Evolutionary conservation across 2,329 filamentous ascomycete species (phyloP), one percentile per base, ranked within the genome.

Genomic region (Albifimbria verrucaria): DNA sequence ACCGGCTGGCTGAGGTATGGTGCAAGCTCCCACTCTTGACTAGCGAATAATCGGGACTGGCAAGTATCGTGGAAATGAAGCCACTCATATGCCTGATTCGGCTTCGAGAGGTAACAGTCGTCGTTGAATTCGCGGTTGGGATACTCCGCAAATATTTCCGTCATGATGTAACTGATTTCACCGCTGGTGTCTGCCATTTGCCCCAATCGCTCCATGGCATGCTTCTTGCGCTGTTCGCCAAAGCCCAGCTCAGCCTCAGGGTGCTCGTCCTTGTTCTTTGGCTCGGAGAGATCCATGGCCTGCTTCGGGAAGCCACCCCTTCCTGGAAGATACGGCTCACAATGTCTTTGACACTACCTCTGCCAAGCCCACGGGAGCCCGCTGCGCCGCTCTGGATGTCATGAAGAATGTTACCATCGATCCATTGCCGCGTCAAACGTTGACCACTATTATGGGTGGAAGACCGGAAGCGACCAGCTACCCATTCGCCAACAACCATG

Each of bases 121-220:
- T 99, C 94, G 73, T 97, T 95, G 71, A 89, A 99, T 20, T 92
- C 86, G 61, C 92, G 89, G 42, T 84, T 85, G 0, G 93, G 92
- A 68, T 96, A 99, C 59, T 89, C 82, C 21, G 88, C 79, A 65
- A 97, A 96, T 62, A 95, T 87, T 57, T 97, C 89, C 18, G 85
- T 86, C 65, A 93, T 78, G 62, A 95, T 87, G 54, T 88, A 83
- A 65, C 92, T 89, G 44, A 86, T 82, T 54, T 94, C 90, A 39
- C 89, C 90, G 64, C 86, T 87, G 0, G 89, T 88, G 56, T 92
- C 87, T 25, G 92, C 77, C 81, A 94, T 90, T 62, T 92, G 85
- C 45, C 83, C 76, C 17, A 93, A 74, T 17, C 88, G 82, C 45
- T 87, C 81, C 77, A 90, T 89, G 18, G 86, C 85, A 48, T 85